Base-by-base conservation (phyloP, 176 grass and related monocot genomes). In the Oryza glaberrima region DNA sequence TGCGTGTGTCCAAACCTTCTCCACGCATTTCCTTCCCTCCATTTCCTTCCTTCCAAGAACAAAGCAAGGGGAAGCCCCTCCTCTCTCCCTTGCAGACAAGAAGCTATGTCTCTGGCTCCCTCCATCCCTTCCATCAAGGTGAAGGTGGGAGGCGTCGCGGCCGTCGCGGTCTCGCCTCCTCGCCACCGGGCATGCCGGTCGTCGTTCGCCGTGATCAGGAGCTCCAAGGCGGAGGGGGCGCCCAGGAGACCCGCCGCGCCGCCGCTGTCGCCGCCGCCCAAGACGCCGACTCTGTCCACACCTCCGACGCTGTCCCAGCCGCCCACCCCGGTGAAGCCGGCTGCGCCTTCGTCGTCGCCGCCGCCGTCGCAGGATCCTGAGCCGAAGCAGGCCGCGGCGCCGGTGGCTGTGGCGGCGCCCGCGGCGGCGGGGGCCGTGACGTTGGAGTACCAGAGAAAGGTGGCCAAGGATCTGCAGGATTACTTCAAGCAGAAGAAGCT, bases 401-500 rank as follows among this genome's bases (percentile, higher is more conserved):
- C 79, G 30, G 81, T 80, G 15, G 75, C 84, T 23, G 35, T 49
- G 12, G 22, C 46, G 15, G 56, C 69, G 38, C 58, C 54, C 47
- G 41, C 73, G 49, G 77, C 84, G 85, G 85, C 75, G 66, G 95
- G 83, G 25, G 69, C 47, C 34, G 90, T 96, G 72, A 99, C 97
- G 25, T 83, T 99, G 58, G 97, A 99, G 88, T 96, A 91, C 87
- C 97, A 99, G 90, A 99, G 94, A 84, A 94, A 96, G 88, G 93
- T 92, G 79, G 97, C 97, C 23, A 99, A 91, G 88, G 97, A 99
- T 64, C 87, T 99, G 88, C 97, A 99, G 87, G 91, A 99, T 3
- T 99, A 96, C 81, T 99, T 96, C 83, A 99, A 92, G 81, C 90
- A 96, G 91, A 96, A 96, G 90, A 99, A 99, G 85, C 87, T 92